phyloP scores from a whole-genome alignment of 2,329 filamentous ascomycete genomes.

The Nakataea oryzae region DNA sequence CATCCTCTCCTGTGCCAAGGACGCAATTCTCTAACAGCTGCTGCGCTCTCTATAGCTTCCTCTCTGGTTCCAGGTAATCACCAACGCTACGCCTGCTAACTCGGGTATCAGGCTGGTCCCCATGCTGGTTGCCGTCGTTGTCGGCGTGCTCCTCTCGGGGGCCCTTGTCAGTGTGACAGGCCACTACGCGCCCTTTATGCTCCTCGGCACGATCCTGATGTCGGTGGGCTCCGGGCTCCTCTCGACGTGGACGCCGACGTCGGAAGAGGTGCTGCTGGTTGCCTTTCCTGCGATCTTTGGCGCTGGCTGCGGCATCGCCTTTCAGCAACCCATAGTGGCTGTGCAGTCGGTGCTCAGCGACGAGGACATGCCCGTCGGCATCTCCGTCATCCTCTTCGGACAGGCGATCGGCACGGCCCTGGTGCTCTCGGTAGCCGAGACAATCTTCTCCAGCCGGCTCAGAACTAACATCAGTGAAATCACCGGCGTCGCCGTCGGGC shows the following conservation, averaged over 20 bases:
- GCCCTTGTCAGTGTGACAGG: conserved; percentile 24
- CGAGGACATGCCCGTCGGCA: conserved; percentile 29
- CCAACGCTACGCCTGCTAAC: conserved; percentile 25
- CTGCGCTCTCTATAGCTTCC: conserved; percentile 23
- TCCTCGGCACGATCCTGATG: conserved; percentile 24
- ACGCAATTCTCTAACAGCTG: conserved; percentile 1
- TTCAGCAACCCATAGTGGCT: conserved; percentile 34
- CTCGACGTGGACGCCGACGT: conserved; percentile 11
- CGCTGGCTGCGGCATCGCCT: conserved; percentile 28
- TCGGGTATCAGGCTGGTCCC: conserved; percentile 32
- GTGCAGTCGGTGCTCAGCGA: conserved; percentile 32
- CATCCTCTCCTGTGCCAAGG: neutral
- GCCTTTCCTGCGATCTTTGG: conserved; percentile 26
- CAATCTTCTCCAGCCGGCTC: conserved; percentile 30
- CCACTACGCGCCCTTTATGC: conserved; percentile 33
- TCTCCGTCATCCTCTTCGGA: conserved; percentile 31
- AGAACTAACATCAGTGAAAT: conserved; percentile 20
- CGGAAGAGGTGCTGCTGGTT: conserved; percentile 20
- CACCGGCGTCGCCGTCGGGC: conserved; percentile 12
- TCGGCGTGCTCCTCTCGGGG: conserved; percentile 28
- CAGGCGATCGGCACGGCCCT: conserved; percentile 35
- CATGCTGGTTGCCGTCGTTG: conserved; percentile 27
- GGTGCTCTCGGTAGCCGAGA: conserved; percentile 33
- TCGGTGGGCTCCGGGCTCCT: conserved; percentile 30
- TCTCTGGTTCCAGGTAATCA: conserved; percentile 39